These are phyloP conservation scores for Scortechinia acanthostroma DNA, from an alignment of 2,329 filamentous ascomycete species.

Conservation along the genomic window DNA sequence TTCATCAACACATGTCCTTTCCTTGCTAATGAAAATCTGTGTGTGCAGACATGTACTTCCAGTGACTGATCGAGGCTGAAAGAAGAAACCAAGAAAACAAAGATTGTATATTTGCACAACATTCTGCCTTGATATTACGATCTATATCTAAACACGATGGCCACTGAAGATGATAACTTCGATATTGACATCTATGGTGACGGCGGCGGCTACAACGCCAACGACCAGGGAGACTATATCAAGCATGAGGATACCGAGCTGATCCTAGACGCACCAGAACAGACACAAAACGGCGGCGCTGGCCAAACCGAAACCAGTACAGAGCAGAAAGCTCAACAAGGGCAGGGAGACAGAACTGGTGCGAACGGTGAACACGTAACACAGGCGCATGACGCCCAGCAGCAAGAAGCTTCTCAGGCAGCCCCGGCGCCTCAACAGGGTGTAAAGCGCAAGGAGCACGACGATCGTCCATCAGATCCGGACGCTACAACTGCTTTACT, in stretches of 20 bases:
- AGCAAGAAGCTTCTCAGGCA: slow-evolving; percentile 2
- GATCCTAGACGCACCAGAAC: neutral
- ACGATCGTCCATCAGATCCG: slow-evolving; percentile 49
- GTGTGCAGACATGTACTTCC: slow-evolving; percentile 2
- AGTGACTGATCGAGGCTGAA: neutral
- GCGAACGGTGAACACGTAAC: neutral
- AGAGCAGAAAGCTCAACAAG: neutral
- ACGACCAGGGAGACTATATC: neutral
- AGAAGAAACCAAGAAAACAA: neutral
- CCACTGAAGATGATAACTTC: slow-evolving; percentile 3
- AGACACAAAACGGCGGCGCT: neutral
- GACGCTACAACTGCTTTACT: slow-evolving; percentile 66
- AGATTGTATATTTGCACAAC: neutral
- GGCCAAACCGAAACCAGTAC: neutral
- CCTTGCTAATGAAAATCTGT: neutral
- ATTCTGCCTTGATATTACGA: neutral
- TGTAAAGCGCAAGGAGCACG: slow-evolving; percentile 52
- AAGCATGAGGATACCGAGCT: neutral
- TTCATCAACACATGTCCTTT: too few species aligned
- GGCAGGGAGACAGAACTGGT: too few species aligned
- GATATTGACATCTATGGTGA: slow-evolving; percentile 3
- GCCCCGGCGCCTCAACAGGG: slow-evolving; percentile 34
- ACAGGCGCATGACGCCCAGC: neutral
- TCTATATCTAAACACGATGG: slow-evolving; percentile 1
- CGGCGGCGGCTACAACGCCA: neutral